These are phyloP conservation scores for Penicillium concentricum DNA, from an alignment of 2,329 filamentous ascomycete genomes.

Conservation along the genomic window DNA sequence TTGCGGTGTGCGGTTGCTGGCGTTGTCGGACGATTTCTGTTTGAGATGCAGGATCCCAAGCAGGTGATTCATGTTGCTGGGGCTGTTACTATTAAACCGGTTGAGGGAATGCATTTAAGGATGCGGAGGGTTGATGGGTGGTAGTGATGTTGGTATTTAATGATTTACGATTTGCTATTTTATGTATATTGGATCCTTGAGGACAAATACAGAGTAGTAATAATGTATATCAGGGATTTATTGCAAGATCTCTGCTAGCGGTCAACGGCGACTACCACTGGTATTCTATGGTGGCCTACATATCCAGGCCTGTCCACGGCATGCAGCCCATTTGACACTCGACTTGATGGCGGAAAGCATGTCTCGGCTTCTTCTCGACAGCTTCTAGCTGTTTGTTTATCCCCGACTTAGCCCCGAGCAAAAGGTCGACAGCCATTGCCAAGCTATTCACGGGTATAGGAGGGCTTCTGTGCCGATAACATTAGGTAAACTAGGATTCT, in stretches of 20 bases:
- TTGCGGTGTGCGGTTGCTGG: conserved; percentile 41
- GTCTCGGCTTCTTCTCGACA: not conserved
- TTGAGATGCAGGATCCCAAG: conserved; percentile 39
- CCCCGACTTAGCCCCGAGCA: not conserved
- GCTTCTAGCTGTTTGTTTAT: not conserved
- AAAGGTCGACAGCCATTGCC: not conserved
- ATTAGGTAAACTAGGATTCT: not conserved
- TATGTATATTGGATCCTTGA: not conserved
- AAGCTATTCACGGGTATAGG: not conserved
- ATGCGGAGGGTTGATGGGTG: conserved; percentile 34
- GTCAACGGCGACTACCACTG: no score
- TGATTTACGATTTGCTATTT: not conserved
- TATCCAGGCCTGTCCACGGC: no score
- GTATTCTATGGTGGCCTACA: no score
- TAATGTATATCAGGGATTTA: no score
- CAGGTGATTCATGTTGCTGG: conserved; percentile 37
- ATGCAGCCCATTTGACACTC: no score
- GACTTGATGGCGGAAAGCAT: no score
- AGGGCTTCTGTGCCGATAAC: not conserved
- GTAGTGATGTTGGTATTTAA: conserved; percentile 18
- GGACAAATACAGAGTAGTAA: no score
- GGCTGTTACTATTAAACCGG: conserved; percentile 41
- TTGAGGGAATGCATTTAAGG: conserved; percentile 40
- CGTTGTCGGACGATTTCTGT: conserved; percentile 36
- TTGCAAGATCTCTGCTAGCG: no score